These are phyloP conservation scores for Arthrobotrys conoides DNA, from an alignment of 2,329 filamentous ascomycete genomes.

Conservation along the genomic window DNA sequence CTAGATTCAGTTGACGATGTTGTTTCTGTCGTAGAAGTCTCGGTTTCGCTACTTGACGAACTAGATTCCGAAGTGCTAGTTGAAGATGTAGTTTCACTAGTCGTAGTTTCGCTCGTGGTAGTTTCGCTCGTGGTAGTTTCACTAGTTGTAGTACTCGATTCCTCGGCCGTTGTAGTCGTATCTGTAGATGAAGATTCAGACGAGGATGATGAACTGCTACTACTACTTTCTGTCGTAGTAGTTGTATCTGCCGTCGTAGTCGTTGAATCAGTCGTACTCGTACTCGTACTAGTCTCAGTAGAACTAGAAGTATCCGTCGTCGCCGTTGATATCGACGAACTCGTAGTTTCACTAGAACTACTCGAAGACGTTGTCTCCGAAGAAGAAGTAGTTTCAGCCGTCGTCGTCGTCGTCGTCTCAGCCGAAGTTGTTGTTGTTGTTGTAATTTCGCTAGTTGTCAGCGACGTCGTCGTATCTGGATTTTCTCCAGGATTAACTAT, in stretches of 20 bases:
- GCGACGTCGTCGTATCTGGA: constrained; percentile 7
- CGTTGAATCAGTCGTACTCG: not conserved
- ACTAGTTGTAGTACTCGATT: constrained; percentile 1
- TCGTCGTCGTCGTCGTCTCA: constrained; percentile 15
- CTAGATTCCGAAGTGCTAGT: not conserved
- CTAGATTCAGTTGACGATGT: not conserved
- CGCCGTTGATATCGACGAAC: not conserved
- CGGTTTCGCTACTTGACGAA: no score
- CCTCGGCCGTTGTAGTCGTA: constrained; percentile 15
- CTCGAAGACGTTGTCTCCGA: not conserved
- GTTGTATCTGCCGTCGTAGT: not conserved
- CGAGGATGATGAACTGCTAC: not conserved
- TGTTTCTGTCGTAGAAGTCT: no score
- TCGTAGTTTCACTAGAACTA: not conserved
- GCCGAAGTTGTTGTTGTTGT: constrained; percentile 23
- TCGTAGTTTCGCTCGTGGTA: not conserved
- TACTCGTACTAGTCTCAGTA: not conserved
- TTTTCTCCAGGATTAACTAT: constrained; percentile 35
- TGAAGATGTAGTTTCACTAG: constrained; percentile 1
- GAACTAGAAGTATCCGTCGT: not conserved
- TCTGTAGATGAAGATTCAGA: constrained; percentile 10
- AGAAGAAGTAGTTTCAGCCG: constrained; percentile 2
- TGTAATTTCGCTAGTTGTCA: constrained; percentile 2
- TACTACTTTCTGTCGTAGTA: constrained; percentile 7
- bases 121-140: constrained; percentile 10